Base-by-base conservation (phyloP, 2,329 filamentous ascomycete genomes). In the Juglanconis sp. region DNA sequence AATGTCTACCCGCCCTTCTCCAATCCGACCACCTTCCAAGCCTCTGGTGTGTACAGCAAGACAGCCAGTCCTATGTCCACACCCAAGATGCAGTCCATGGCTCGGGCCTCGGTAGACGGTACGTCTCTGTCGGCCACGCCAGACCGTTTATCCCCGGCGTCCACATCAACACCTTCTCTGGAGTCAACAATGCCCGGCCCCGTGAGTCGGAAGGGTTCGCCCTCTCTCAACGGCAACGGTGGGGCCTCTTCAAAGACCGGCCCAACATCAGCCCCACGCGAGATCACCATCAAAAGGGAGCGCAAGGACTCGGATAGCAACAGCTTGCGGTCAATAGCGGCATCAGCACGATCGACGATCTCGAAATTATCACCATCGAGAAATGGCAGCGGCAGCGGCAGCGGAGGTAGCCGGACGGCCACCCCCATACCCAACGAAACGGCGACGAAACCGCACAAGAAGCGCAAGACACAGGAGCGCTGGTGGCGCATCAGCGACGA, bases 401-500 rank as follows among this genome's bases (percentile, higher is more conserved):
- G 71, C 63, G 66, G 46, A 31, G 46, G 70, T 40, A 63, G 65
- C 48, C 11, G 36, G 63, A 15, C 68, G 11, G 54, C 53, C 5
- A 63, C 61, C 1, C 56, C 54, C 36, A 38, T 32, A 49, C 50
- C 50, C 40, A 56, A 57, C 47, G 67, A 59, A 65, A 73, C 63
- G 61, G 65, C 60, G 52, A 52, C 66, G 17, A 72, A 67, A 46
- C 65, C 71, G 10, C 34, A 51, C 46, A 80, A 77, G 57, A 72
- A 81, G 50, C 84, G 79, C 64, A 87, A 84, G 66, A 74, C 78
- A 11, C 83, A 82, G 49, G 89, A 96, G 69, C 87, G 89, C 46
- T 99, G 95, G 95, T 99, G 95, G 95, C 87, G 95, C 40, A 96
- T 99, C 66, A 97, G 93, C 65, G 95, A 99, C 72, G 95, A 99